Evolutionary conservation across 1,139 yeast genomes (phyloP).

Genomic region (Hyphopichia burtonii): DNA sequence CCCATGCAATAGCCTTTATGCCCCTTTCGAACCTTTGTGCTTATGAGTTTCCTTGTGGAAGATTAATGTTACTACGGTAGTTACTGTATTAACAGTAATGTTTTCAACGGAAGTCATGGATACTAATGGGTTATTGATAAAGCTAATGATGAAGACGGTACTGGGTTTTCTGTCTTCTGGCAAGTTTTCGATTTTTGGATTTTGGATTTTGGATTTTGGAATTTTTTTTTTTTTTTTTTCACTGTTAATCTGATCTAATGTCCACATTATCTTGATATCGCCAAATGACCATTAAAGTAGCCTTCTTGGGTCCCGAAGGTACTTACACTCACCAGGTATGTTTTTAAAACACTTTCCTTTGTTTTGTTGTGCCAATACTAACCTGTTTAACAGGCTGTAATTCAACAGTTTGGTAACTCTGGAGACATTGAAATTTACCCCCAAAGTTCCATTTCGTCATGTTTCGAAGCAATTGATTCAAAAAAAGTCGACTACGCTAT

Average conservation of each 20-base stretch:
- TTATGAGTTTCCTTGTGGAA: not conserved
- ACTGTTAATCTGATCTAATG: not conserved
- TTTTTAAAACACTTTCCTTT: slow-evolving; percentile 7
- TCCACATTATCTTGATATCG: not conserved
- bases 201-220: not conserved
- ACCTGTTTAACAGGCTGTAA: slow-evolving; percentile 53
- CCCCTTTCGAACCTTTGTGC: not conserved
- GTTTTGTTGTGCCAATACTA: not conserved
- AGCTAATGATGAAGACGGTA: not conserved
- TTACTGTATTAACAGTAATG: not conserved
- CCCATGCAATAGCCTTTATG: slow-evolving; percentile 2
- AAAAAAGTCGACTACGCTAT: slow-evolving; percentile 64
- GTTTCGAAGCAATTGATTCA: slow-evolving; percentile 55
- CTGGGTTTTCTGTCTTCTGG: not conserved
- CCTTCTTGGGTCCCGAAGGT: slow-evolving; percentile 84
- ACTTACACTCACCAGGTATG: slow-evolving; percentile 88
- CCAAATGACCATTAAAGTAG: slow-evolving; percentile 39
- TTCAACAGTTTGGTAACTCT: slow-evolving; percentile 62
- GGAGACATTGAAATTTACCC: slow-evolving; percentile 40
- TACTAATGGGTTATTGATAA: too few relatives aligned
- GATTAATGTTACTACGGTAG: slow-evolving; percentile 1
- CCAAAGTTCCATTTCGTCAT: slow-evolving; percentile 54
- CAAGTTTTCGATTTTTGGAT: not conserved
- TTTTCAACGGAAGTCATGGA: not conserved
- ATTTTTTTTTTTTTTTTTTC: not conserved